Percentiles rank a stretch among this genome's conserved stretches.
Conservation (phyloP, 2,329 filamentous ascomycete genomes). For the Sphaerulina populicola region DNA sequence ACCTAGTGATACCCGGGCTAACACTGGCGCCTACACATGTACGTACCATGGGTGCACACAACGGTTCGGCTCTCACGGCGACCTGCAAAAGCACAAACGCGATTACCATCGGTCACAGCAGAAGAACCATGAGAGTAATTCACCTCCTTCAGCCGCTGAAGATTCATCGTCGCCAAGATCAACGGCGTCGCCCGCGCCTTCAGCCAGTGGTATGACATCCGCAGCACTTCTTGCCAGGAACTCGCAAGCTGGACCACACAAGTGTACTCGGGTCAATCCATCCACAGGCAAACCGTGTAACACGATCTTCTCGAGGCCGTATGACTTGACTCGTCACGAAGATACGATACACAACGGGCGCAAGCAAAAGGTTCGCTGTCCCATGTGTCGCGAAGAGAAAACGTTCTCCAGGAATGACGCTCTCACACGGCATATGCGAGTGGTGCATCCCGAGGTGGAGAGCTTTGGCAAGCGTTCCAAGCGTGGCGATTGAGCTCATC, state of each 20-base stretch:
- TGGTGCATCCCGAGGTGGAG: conserved; percentile 83
- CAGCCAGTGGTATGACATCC: conserved; percentile 42
- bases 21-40: conserved; percentile 88
- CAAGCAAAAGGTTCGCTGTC: conserved; percentile 90
- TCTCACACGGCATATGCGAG: conserved; percentile 84
- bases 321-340: conserved; percentile 92
- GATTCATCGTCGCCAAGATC: conserved; percentile 26
- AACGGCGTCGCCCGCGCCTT: conserved; percentile 27
- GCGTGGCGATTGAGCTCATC: conserved; percentile 27
- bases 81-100: conserved; percentile 90
- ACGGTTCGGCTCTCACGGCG: conserved; percentile 77
- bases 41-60: conserved; percentile 85
- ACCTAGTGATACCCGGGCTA: conserved; percentile 59
- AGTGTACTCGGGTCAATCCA: conserved; percentile 86
- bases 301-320: conserved; percentile 87
- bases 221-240: conserved; percentile 56
- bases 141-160: conserved; percentile 34
- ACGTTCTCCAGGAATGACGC: conserved; percentile 94
- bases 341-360: conserved; percentile 93
- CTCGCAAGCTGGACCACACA: conserved; percentile 86
- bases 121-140: conserved; percentile 24
- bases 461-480: conserved; percentile 59
- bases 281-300: conserved; percentile 92
- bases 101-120: conserved; percentile 78
- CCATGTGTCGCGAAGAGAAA: conserved; percentile 91